phyloP scores from a whole-genome alignment of 495 filamentous ascomycete species.

The Xylaria venustula region DNA sequence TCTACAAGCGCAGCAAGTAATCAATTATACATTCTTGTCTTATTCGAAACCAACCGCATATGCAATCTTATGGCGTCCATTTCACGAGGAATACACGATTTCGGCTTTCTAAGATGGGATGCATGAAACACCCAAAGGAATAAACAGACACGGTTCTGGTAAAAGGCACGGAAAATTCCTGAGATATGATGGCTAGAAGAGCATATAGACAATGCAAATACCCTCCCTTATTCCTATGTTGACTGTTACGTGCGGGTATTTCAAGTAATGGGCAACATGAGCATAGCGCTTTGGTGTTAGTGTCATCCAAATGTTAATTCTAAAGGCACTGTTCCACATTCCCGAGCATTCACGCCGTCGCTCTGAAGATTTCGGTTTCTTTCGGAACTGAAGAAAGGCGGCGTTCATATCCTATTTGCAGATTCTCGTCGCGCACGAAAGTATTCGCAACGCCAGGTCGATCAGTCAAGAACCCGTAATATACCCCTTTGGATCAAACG shows the following conservation, averaged over 20 bases:
- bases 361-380: too few relatives aligned
- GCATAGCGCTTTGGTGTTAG: too few relatives aligned
- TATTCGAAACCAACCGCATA: not conserved
- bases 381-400: too few relatives aligned
- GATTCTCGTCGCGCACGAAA: too few relatives aligned
- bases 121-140: not conserved
- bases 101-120: not conserved
- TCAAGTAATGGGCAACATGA: too few relatives aligned
- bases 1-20: constrained; percentile 95
- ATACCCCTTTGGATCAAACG: too few relatives aligned
- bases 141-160: not conserved
- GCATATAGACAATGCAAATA: constrained; percentile 1
- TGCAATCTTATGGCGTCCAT: not conserved
- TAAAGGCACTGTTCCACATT: too few relatives aligned
- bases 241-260: not conserved
- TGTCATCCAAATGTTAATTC: too few relatives aligned
- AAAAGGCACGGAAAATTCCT: not conserved
- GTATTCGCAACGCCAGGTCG: too few relatives aligned
- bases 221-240: not conserved
- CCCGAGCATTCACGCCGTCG: too few relatives aligned
- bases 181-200: not conserved
- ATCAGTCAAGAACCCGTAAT: too few relatives aligned
- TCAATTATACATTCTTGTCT: not conserved
- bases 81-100: not conserved
- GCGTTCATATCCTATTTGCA: too few relatives aligned